Evolutionary conservation across 2,329 filamentous ascomycete genomes (phyloP).

Genomic region (Fusarium begoniae): DNA sequence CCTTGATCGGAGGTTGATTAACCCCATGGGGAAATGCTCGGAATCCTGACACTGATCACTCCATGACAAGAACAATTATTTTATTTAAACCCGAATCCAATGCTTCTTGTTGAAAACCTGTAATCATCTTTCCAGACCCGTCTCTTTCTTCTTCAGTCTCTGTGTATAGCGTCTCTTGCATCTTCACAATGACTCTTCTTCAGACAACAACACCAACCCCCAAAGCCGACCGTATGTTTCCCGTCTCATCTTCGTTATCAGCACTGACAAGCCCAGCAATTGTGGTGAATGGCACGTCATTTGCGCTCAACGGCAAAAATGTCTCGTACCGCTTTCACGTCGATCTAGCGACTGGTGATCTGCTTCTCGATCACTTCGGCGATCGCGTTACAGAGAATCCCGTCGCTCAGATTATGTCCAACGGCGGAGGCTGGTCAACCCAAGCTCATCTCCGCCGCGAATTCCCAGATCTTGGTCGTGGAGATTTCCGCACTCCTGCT

Average conservation of each 20-base stretch:
- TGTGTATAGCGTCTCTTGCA: background rate
- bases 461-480: conserved; percentile 70
- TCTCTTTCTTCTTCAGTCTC: background rate
- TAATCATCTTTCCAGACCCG: background rate
- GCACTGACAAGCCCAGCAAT: conserved; percentile 52
- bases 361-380: conserved; percentile 70
- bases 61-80: background rate
- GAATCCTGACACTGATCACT: background rate
- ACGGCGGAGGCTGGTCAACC: conserved; percentile 62
- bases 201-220: background rate
- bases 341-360: conserved; percentile 62
- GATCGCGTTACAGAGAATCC: conserved; percentile 61
- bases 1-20: conserved; percentile 1
- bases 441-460: conserved; percentile 65
- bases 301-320: conserved; percentile 64
- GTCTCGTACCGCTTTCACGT: conserved; percentile 73
- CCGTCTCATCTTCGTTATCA: too few relatives aligned
- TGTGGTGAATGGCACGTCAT: conserved; percentile 62
- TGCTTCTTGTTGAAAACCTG: background rate
- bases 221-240: conserved; percentile 10
- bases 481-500: conserved; percentile 70
- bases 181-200: background rate
- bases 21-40: conserved; percentile 33
- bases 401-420: conserved; percentile 50
- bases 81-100: background rate